Conservation (phyloP, 495 filamentous ascomycete species). For the Physcia stellaris region DNA sequence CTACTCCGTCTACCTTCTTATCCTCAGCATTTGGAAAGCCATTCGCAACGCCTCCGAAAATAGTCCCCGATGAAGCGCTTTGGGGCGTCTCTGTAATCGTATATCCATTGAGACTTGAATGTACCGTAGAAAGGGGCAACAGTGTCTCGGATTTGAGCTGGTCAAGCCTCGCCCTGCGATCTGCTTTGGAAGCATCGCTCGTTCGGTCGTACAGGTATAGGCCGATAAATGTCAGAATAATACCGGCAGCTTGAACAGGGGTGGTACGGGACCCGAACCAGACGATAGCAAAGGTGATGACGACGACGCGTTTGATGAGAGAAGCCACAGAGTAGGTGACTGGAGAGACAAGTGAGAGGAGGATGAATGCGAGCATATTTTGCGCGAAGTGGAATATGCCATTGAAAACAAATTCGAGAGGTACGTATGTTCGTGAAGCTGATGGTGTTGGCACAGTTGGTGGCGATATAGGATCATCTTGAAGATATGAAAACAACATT, state of each 20-base stretch:
- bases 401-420: slow-evolving; percentile 87
- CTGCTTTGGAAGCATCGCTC: slow-evolving; percentile 67
- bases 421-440: slow-evolving; percentile 59
- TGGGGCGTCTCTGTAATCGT: slow-evolving; percentile 20
- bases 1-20: slow-evolving; percentile 44
- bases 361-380: slow-evolving; percentile 85
- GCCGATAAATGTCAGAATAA: slow-evolving; percentile 78
- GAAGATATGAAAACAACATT: slow-evolving; percentile 48
- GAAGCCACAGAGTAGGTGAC: slow-evolving; percentile 95
- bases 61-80: slow-evolving; percentile 18
- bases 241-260: slow-evolving; percentile 66
- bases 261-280: slow-evolving; percentile 93
- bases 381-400: slow-evolving; percentile 94
- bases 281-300: slow-evolving; percentile 85
- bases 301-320: slow-evolving; percentile 92
- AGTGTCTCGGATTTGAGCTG: slow-evolving; percentile 48
- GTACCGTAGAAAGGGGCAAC: slow-evolving; percentile 43
- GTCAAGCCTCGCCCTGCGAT: slow-evolving; percentile 47
- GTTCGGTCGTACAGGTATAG: slow-evolving; percentile 96
- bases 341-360: slow-evolving; percentile 82
- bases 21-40: slow-evolving; percentile 34
- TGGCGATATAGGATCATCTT: slow-evolving; percentile 34
- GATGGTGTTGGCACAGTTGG: slow-evolving; percentile 45
- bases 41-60: slow-evolving; percentile 14
- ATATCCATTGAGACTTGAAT: not conserved